Evolutionary conservation across 2,329 filamentous ascomycete species (phyloP), one percentile per base, ranked within the genome.

Genomic region (Chrysoporthe deuterocubensis): DNA sequence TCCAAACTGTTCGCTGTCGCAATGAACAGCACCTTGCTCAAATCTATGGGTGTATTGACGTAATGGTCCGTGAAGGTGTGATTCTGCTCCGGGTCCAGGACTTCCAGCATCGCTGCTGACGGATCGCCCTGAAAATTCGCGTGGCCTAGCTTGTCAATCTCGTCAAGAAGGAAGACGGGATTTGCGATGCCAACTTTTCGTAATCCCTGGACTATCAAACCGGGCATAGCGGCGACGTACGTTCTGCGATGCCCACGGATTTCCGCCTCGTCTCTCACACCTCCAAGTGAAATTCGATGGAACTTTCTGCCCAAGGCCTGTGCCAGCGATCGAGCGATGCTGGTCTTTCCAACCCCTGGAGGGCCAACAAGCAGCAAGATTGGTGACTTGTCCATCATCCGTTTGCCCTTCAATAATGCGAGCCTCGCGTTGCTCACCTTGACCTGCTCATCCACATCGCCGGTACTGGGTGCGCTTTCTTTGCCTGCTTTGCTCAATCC

Each of bases 151-250:
- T 99, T 99, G 84, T 99, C 96, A 73, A 99, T 97, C 81, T 99
- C 96, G 76, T 99, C 96, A 14, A 99, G 89, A 58, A 99, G 82
- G 81, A 99, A 92, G 67, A 99, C 95, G 0, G 96, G 96, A 76
- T 99, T 99, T 2, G 93, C 89, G 26, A 98, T 95, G 59, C 94
- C 95, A 43, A 96, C 95, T 81, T 98, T 99, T 81, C 96, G 94
- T 66, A 99, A 78, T 0, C 95, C 96, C 77, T 94, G 94, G 42
- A 98, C 94, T 68, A 99, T 92, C 66, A 98, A 84, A 65, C 96
- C 96, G 11, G 96, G 96, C 95, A 99, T 97, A n/a, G 96, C 96
- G 32, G 96, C 96, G 68, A 99, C 96, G 76, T 99, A 99, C 0
- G 96, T 99, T 73, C 96, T 87, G 66, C 96, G 88, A 79, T 99